Evolutionary conservation across 2,329 filamentous ascomycete genomes (phyloP).

Genomic region (Mollisiaceae sp.): DNA sequence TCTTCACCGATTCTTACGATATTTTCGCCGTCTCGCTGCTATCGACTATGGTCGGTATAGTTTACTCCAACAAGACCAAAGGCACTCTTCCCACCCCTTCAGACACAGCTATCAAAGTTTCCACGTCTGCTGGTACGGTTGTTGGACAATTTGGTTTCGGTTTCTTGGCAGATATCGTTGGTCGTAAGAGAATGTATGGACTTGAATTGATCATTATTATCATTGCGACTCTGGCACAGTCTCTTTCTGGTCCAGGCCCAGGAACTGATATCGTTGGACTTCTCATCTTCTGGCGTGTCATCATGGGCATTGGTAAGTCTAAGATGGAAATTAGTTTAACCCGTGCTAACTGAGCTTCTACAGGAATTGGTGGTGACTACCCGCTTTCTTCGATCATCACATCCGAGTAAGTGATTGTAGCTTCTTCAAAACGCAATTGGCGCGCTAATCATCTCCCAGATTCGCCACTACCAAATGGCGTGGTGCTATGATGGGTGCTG

Average conservation of each 20-base stretch:
- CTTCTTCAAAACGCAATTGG: neutral
- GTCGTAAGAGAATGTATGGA: conserved; percentile 79
- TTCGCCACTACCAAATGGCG: conserved; percentile 86
- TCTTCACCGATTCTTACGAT: conserved; percentile 86
- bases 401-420: conserved; percentile 57
- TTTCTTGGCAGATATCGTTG: conserved; percentile 74
- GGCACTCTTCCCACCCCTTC: conserved; percentile 67
- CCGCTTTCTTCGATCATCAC: conserved; percentile 84
- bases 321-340: neutral
- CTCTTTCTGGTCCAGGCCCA: conserved; percentile 61
- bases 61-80: conserved; percentile 30
- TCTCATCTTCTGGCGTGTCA: conserved; percentile 79
- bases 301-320: conserved; percentile 57
- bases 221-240: conserved; percentile 74
- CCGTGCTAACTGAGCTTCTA: neutral
- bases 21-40: conserved; percentile 25
- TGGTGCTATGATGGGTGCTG: conserved; percentile 85
- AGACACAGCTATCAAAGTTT: conserved; percentile 83
- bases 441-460: conserved; percentile 30
- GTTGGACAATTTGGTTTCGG: conserved; percentile 82
- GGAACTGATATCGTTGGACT: conserved; percentile 66
- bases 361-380: conserved; percentile 60
- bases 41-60: conserved; percentile 32
- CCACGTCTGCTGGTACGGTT: conserved; percentile 82
- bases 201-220: conserved; percentile 80